Conservation (phyloP, 192 early-diverging fungal species). For the Coemansia sp. region DNA sequence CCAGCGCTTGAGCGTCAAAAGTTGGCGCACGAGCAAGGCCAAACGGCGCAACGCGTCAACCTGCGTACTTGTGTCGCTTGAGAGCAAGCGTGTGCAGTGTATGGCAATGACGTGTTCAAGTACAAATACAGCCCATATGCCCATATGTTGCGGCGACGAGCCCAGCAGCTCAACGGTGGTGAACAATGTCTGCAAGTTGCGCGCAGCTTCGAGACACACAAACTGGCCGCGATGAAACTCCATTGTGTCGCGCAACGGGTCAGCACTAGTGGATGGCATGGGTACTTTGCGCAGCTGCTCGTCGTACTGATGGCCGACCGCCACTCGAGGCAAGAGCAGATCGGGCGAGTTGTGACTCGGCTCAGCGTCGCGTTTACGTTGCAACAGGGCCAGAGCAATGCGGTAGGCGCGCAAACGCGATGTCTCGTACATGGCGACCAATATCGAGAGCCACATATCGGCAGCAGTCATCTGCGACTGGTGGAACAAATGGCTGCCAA, state of each 20-base stretch:
- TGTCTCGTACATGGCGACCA: constrained; percentile 21
- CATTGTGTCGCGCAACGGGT: constrained; percentile 23
- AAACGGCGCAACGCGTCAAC: constrained; percentile 26
- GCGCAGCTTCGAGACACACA: constrained; percentile 31
- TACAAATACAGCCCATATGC: constrained; percentile 28
- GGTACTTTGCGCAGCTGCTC: neutral
- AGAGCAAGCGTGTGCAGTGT: constrained; percentile 12
- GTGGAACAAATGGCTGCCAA: constrained; percentile 24
- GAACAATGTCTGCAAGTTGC: constrained; percentile 16
- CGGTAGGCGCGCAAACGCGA: constrained; percentile 30
- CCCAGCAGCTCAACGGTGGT: constrained; percentile 1
- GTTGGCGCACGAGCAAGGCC: constrained; percentile 15
- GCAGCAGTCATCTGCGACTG: constrained; percentile 8
- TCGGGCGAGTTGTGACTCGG: no score
- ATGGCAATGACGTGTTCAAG: constrained; percentile 26
- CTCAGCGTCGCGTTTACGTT: neutral
- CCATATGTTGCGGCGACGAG: constrained; percentile 14
- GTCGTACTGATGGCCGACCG: neutral
- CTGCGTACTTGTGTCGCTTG: constrained; percentile 2
- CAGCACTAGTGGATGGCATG: neutral
- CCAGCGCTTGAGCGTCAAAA: constrained; percentile 34
- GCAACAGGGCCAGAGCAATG: constrained; percentile 23
- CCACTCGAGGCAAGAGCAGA: neutral
- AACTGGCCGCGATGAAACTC: constrained; percentile 19
- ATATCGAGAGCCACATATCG: constrained; percentile 27